Percentiles rank a stretch among this genome's conserved stretches.
Evolutionary conservation across 768 basidiomycete species (phyloP).

Genomic region (Dacryopinax spathularia): DNA sequence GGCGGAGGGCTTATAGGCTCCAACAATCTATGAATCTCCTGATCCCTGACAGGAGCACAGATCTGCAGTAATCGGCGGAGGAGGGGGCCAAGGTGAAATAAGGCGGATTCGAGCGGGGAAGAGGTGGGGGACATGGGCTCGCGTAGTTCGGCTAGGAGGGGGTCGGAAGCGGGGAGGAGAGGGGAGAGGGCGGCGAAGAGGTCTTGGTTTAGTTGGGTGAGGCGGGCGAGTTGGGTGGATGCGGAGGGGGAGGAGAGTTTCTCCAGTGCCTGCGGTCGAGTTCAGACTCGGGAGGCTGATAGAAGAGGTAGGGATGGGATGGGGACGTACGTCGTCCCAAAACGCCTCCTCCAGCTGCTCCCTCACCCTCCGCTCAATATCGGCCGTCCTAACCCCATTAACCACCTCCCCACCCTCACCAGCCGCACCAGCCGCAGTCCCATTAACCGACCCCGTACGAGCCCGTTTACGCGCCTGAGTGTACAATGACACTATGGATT

Average conservation of each 20-base stretch:
- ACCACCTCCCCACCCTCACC: not conserved
- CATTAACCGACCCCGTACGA: not conserved
- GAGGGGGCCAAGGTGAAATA: constrained; percentile 41
- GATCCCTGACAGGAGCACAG: constrained; percentile 54
- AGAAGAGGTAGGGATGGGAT: constrained; percentile 5
- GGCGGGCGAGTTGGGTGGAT: constrained; percentile 42
- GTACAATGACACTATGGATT: constrained; percentile 55
- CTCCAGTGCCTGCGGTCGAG: constrained; percentile 35
- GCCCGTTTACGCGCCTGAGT: constrained; percentile 14
- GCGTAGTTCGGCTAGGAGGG: constrained; percentile 37
- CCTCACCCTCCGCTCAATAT: constrained; percentile 35
- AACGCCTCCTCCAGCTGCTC: constrained; percentile 47
- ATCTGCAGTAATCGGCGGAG: constrained; percentile 40
- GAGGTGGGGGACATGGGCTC: constrained; percentile 53
- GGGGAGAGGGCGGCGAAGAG: constrained; percentile 24
- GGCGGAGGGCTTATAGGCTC: constrained; percentile 24
- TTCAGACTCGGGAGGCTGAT: constrained; percentile 3
- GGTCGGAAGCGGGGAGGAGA: constrained; percentile 44
- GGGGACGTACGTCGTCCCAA: constrained; percentile 50
- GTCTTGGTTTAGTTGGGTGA: constrained; percentile 44
- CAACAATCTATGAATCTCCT: constrained; percentile 35
- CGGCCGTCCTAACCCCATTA: not conserved
- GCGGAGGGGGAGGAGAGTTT: constrained; percentile 45
- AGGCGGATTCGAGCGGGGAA: constrained; percentile 45
- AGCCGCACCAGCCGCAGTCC: not conserved